Percentiles rank a stretch among this genome's conserved stretches.
These are phyloP conservation scores for Claviceps sorghi DNA, from an alignment of 2,329 filamentous ascomycete species.

Conservation along the genomic window DNA sequence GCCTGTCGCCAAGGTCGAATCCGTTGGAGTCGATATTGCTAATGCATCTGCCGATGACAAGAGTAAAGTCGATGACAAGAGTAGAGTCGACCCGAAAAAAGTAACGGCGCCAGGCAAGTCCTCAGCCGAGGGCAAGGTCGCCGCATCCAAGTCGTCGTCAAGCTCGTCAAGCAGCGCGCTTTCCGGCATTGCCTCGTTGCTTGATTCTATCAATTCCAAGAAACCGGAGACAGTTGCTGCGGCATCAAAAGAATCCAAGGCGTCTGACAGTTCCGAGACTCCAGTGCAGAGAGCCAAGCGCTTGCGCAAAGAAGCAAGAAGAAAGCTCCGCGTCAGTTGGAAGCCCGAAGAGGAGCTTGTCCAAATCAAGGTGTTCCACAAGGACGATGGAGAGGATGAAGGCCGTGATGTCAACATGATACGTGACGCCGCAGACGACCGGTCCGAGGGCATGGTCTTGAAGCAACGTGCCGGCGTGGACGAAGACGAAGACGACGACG, in stretches of 20 bases:
- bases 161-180: slow-evolving; percentile 15
- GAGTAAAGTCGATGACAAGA: slow-evolving; percentile 18
- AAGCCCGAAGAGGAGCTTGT: slow-evolving; percentile 53
- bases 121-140: slow-evolving; percentile 15
- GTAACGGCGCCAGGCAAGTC: slow-evolving; percentile 8
- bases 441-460: slow-evolving; percentile 56
- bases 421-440: slow-evolving; percentile 57
- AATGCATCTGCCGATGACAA: slow-evolving; percentile 18
- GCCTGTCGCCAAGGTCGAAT: slow-evolving; percentile 23
- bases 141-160: slow-evolving; percentile 5
- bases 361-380: slow-evolving; percentile 54
- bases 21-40: slow-evolving; percentile 12
- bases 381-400: slow-evolving; percentile 56
- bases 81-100: slow-evolving; percentile 17
- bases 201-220: slow-evolving; percentile 34
- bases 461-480: slow-evolving; percentile 36
- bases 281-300: slow-evolving; percentile 52
- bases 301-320: slow-evolving; percentile 56
- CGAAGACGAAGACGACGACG: slow-evolving; percentile 44
- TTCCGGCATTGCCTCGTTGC: slow-evolving; percentile 39
- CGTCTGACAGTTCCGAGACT: slow-evolving; percentile 45
- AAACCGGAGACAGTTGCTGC: slow-evolving; percentile 25
- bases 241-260: slow-evolving; percentile 36
- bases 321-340: slow-evolving; percentile 57
- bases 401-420: slow-evolving; percentile 54